A percentile compares a stretch with the other conserved stretches of the same genome.
phyloP scores from a whole-genome alignment of 495 filamentous ascomycete genomes.

The Rusavskia elegans region DNA sequence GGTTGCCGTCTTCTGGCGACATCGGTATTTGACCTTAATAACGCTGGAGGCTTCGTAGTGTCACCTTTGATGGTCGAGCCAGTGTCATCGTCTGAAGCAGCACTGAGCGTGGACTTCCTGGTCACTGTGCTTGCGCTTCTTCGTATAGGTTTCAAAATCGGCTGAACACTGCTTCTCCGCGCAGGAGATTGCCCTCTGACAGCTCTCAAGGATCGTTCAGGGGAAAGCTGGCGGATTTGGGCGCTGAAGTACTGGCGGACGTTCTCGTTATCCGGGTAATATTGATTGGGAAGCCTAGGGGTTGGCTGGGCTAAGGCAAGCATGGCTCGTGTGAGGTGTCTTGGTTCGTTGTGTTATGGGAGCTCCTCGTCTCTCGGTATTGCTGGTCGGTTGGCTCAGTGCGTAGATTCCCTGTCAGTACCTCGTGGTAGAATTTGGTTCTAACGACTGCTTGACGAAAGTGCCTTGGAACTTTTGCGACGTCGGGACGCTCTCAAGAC shows the following conservation, averaged over 20 bases:
- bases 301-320: neutral
- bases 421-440: no score
- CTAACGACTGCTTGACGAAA: no score
- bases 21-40: conserved; percentile 1
- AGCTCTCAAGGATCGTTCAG: neutral
- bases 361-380: no score
- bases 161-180: neutral
- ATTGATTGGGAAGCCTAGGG: neutral
- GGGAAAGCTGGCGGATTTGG: neutral
- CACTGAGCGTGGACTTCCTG: neutral
- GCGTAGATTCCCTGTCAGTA: no score
- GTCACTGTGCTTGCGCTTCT: neutral
- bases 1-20: neutral
- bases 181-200: neutral
- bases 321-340: neutral
- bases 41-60: neutral
- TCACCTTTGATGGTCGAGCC: neutral
- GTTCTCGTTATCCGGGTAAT: neutral
- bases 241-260: neutral
- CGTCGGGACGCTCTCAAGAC: no score
- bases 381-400: no score
- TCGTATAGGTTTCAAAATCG: neutral
- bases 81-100: neutral
- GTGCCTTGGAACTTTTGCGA: no score
- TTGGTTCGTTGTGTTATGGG: no score